A percentile compares a stretch with the other conserved stretches of the same genome.
These are phyloP conservation scores for Cucurbita argyrosperma DNA, from an alignment of 306 rosid species.

Conservation along the genomic window DNA sequence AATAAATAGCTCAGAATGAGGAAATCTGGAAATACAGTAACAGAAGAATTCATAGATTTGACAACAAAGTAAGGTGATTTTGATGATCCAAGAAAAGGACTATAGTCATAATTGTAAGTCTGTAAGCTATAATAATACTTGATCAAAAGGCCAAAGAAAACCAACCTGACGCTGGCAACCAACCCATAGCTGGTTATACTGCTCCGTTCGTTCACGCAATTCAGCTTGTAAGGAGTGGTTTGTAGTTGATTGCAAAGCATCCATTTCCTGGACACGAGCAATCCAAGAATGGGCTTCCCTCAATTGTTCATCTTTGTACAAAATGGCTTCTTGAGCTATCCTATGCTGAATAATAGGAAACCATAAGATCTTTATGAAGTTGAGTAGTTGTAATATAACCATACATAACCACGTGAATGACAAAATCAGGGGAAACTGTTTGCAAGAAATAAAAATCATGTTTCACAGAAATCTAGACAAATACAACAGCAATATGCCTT, in stretches of 20 bases:
- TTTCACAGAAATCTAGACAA: neutral
- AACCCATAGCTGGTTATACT: slow-evolving; percentile 91
- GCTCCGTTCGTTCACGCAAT: slow-evolving; percentile 79
- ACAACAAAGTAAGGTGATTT: neutral
- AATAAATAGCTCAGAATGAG: neutral
- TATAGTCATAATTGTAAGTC: neutral
- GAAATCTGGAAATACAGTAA: neutral
- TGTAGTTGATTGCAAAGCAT: slow-evolving; percentile 75
- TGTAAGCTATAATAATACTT: neutral
- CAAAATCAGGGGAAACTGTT: neutral
- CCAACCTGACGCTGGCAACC: slow-evolving; percentile 88
- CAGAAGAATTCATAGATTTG: neutral
- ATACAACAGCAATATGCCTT: neutral
- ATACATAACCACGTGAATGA: neutral
- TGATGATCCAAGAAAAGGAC: neutral
- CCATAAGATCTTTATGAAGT: slow-evolving; percentile 7
- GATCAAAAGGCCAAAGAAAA: slow-evolving; percentile 6
- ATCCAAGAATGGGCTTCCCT: slow-evolving; percentile 97
- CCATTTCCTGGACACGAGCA: slow-evolving; percentile 82
- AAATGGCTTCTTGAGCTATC: slow-evolving; percentile 73
- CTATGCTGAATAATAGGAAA: slow-evolving; percentile 53
- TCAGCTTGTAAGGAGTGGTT: slow-evolving; percentile 78
- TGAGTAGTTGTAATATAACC: neutral
- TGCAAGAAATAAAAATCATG: neutral
- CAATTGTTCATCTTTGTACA: slow-evolving; percentile 79